A percentile compares a stretch with the other conserved stretches of the same genome.
phyloP scores from a whole-genome alignment of 2,329 filamentous ascomycete genomes.

The Scedosporium dehoogii region DNA sequence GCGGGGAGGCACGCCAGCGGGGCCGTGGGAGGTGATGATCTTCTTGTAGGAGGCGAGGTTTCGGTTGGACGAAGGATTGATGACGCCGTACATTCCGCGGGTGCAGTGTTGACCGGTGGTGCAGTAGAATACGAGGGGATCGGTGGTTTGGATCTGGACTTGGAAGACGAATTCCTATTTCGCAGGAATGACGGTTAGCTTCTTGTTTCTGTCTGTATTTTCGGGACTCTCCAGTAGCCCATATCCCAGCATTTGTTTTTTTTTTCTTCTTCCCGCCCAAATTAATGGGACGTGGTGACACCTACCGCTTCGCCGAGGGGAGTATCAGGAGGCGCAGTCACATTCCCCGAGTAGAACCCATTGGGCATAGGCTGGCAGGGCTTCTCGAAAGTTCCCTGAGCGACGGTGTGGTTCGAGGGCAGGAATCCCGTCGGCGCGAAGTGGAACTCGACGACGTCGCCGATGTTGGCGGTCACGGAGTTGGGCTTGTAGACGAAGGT shows the following conservation, averaged over 20 bases:
- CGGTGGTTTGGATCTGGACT: conserved; percentile 18
- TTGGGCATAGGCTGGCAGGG: not conserved
- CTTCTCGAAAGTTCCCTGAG: conserved; percentile 5
- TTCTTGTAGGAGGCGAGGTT: conserved; percentile 11
- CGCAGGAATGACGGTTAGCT: not conserved
- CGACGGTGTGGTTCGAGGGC: conserved; percentile 6
- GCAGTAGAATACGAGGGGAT: conserved; percentile 22
- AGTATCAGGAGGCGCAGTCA: not conserved
- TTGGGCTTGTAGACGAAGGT: conserved; percentile 33
- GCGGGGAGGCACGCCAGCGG: not conserved
- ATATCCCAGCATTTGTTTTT: not conserved
- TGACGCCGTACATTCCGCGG: conserved; percentile 20
- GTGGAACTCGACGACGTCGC: conserved; percentile 43
- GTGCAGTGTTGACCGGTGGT: conserved; percentile 18
- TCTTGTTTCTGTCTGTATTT: not conserved
- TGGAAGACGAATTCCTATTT: conserved; percentile 13
- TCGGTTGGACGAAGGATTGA: conserved; percentile 17
- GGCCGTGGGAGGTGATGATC: not conserved
- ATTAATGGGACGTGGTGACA: not conserved
- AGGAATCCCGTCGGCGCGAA: conserved; percentile 21
- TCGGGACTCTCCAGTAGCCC: not conserved
- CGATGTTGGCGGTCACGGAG: conserved; percentile 29
- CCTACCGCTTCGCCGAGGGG: conserved; percentile 5
- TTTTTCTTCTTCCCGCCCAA: not conserved
- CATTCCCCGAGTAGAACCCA: conserved; percentile 6